These are phyloP conservation scores for Lentinula raphanica DNA, from an alignment of 768 basidiomycete genomes.

Conservation along the genomic window DNA sequence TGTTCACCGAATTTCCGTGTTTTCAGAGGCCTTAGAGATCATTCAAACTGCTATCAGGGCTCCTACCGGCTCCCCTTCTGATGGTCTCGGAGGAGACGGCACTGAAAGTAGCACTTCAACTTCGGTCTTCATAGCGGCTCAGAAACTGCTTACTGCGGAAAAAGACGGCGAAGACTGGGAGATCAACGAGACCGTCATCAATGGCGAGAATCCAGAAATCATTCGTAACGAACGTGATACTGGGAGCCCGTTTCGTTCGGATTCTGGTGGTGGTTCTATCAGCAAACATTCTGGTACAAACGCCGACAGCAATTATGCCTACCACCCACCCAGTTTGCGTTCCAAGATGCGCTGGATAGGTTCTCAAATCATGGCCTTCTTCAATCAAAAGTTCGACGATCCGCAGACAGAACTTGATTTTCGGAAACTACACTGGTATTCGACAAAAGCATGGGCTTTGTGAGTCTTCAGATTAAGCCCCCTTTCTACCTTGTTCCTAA, in stretches of 20 bases:
- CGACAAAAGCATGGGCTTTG: constrained; percentile 7
- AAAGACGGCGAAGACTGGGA: constrained; percentile 6
- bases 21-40: neutral
- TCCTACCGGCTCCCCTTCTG: constrained; percentile 1
- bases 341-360: neutral
- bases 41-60: neutral
- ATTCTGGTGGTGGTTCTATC: neutral
- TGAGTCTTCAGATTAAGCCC: neutral
- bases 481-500: too few species aligned
- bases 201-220: neutral
- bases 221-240: neutral
- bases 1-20: neutral
- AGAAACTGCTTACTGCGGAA: constrained; percentile 1
- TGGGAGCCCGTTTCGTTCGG: neutral
- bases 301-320: neutral
- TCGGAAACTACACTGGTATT: constrained; percentile 5
- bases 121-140: constrained; percentile 4
- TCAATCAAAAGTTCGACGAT: constrained; percentile 5
- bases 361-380: neutral
- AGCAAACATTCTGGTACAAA: neutral
- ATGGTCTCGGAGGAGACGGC: neutral
- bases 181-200: neutral
- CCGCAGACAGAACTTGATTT: neutral
- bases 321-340: neutral
- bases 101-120: constrained; percentile 7